Evolutionary conservation across 1,139 yeast species (phyloP), one percentile per base, ranked within the genome.

Genomic region (Candida pseudoviswanathii): DNA sequence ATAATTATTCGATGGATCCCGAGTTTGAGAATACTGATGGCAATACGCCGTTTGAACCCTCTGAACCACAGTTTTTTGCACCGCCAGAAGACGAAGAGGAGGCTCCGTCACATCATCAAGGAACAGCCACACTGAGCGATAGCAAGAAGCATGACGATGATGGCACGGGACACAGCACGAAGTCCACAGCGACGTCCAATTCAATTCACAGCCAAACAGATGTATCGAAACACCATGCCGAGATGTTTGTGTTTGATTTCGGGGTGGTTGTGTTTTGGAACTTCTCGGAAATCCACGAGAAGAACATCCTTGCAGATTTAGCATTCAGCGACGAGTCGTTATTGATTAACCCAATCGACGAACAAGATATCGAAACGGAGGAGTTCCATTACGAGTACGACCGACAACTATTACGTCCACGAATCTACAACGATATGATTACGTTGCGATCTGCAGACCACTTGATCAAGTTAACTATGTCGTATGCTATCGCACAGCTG

Each of bases 201-300:
- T 16, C 54, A 5, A 24, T 41, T 6, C 49, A 47, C 21, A 33
- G 34, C n/a, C 60, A 54, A 45, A 47, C 57, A 1, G 88, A 84
- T 53, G 73, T 82, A 53, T 75, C 84, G 16, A 86, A 85, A 56
- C 96, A 89, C 65, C 79, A 76, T 52, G 97, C 97, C 0, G 98
- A 94, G 62, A 80, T 94, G 77, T 94, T 94, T 62, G 81, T 94
- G 5, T 85, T 94, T 64, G 85, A 84, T 49, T 94, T 94, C 63
- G 99, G 99, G 11, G 96, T 94, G 24, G 90, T 94, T 21, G 98
- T 94, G 11, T 92, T 94, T 62, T 94, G 99, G 99, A 94, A 94
- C 64, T 91, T 94, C 58, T 85, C 95, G 2, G 97, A 91, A 63
- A 77, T 82, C 8, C 97, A 94, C 62, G 99, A 94, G 62, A 91